Evolutionary conservation across 176 grass and related monocot genomes (phyloP), one percentile per base, ranked within the genome.

Genomic region (Avena insularis): DNA sequence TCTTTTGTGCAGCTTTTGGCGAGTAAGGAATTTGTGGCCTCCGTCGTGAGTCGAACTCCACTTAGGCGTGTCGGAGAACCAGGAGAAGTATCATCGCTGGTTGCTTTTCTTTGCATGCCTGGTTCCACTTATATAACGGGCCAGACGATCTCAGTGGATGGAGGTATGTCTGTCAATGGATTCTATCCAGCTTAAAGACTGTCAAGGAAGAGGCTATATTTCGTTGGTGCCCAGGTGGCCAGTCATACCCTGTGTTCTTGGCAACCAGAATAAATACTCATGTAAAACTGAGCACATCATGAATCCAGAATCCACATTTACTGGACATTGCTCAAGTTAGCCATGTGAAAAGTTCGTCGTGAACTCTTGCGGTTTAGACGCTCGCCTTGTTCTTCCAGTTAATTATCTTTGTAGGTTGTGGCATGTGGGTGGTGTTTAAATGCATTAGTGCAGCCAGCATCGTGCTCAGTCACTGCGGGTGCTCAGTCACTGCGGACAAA

Each of bases 81-180:
- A 50, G 89, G 87, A 19, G 92, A 97, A 83, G 91, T 97, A 35
- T 92, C 92, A 25, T 94, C 95, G 15, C 69, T 93, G 33, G 95
- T 97, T 46, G 91, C 89, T 8, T 94, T 89, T 81, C 85, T 97
- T 58, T 95, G 92, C 83, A 83, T 95, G 55, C 91, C 95, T 3
- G 91, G 91, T 38, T 74, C 95, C 11, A 83, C 82, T 83, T 93
- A 91, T 81, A 88, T 95, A 56, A 93, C 85, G 2, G 91, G 91
- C 3, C 93, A 97, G 86, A 93, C 80, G 7, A 85, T 92, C 23
- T 88, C 81, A 5, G 93, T 95, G 6, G 93, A 97, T 20, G 95
- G 92, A 29, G 95, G 93, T 4, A 89, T 90, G 83, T 78, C 85
- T 25, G 87, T 93, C 36, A 95, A 97, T 77, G 93, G 90, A 8